phyloP scores from a whole-genome alignment of 139 green algal genomes.

The Dunaliella sp. region DNA sequence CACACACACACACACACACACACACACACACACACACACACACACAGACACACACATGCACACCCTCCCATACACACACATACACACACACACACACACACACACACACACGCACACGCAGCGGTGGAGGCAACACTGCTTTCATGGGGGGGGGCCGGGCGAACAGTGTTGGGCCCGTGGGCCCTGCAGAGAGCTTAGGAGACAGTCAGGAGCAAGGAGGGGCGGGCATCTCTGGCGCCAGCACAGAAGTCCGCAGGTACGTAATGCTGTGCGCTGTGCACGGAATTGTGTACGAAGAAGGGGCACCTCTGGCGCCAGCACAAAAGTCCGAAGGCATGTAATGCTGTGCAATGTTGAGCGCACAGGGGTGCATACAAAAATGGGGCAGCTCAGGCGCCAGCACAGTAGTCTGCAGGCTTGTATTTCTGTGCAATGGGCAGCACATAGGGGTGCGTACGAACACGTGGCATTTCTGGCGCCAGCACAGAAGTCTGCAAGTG shows the following conservation, averaged over 20 bases:
- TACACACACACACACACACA: no score
- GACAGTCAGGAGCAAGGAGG: slow-evolving; percentile 6
- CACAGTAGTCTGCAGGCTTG: not conserved
- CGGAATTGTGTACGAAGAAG: no score
- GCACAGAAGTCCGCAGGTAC: not conserved
- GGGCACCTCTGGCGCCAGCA: not conserved
- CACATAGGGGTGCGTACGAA: no score
- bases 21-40: no score
- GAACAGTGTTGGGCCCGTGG: not conserved
- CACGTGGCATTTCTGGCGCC: not conserved
- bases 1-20: no score
- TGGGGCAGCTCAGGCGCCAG: not conserved
- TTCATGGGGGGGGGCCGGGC: not conserved
- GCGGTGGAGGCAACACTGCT: not conserved
- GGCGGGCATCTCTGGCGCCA: not conserved
- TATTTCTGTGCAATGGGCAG: no score
- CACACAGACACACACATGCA: no score
- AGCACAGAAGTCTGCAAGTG: not conserved
- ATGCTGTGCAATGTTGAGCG: no score
- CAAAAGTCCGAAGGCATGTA: not conserved
- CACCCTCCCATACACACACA: no score
- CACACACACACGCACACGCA: no score
- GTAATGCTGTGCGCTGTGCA: no score
- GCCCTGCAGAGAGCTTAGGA: not conserved
- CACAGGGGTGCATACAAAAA: no score